Evolutionary conservation across 164 flowering plant species (phyloP).

Genomic region (Annona squamosa): DNA sequence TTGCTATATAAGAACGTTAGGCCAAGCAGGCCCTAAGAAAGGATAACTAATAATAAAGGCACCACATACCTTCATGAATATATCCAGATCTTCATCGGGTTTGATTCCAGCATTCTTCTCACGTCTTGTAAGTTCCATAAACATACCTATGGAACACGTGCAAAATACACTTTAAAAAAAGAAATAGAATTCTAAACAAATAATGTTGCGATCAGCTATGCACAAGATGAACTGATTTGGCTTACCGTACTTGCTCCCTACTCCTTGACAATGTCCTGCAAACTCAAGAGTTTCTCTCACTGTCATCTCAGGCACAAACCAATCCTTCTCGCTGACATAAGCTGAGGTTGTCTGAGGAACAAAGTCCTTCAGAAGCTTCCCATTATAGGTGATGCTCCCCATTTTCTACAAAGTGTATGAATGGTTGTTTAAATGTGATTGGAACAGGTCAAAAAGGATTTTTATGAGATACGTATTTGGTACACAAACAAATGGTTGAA

Average conservation of each 20-base stretch:
- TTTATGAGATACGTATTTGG: not conserved
- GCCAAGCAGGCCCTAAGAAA: too few relatives aligned
- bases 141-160: slow-evolving; percentile 57
- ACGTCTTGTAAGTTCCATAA: slow-evolving; percentile 87
- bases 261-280: slow-evolving; percentile 87
- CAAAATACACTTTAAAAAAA: not conserved
- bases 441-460: not conserved
- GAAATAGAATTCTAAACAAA: too few relatives aligned
- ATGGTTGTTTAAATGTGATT: not conserved
- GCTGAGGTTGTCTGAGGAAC: slow-evolving; percentile 82
- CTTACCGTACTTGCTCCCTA: slow-evolving; percentile 81
- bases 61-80: slow-evolving; percentile 80
- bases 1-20: too few relatives aligned
- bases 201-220: not conserved
- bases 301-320: slow-evolving; percentile 92
- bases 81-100: slow-evolving; percentile 97
- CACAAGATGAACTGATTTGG: not conserved
- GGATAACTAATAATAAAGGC: not conserved
- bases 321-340: slow-evolving; percentile 89
- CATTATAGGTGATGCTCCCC: slow-evolving; percentile 78
- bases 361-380: slow-evolving; percentile 64
- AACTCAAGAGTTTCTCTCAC: slow-evolving; percentile 87
- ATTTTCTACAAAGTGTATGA: slow-evolving; percentile 41
- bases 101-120: slow-evolving; percentile 77
- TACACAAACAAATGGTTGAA: not conserved